Base-by-base conservation (phyloP, 495 filamentous ascomycete genomes). In the Penicillium cataractarum region DNA sequence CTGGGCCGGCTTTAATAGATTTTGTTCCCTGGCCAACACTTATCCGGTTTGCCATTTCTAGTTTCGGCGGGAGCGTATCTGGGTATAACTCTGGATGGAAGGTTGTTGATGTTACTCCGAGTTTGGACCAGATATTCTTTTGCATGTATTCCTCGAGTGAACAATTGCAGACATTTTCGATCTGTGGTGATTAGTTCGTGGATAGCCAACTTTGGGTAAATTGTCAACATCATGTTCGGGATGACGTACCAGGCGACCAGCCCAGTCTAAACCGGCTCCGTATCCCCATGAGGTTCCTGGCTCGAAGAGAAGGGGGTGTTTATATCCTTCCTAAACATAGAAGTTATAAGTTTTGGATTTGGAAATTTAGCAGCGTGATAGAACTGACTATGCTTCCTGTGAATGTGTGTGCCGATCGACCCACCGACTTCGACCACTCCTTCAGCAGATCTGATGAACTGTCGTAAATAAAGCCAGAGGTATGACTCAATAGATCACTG, bases 251-350 rank as follows among this genome's bases (percentile, higher is more conserved):
- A 80, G 32, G 22, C 67, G 65, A 8, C 82, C 78, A 1, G 78
- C 77, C 81, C 81, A 84, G 60, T 85, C 81, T 2, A 82, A 54
- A 5, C 76, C 71, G 4, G 64, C 58, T 26, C 80, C 72, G 54
- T 84, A 86, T 10, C 48, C 57, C 82, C 75, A 86, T 17, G 64
- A 68, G 4, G 72, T 76, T 3, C 80, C 81, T 0, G 82, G 82
- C 39, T 82, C 72, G 61, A 74, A 79, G 4, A 77, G 22, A 2
- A 83, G 71, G 3, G 81, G 80, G 19, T 60, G 52, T 8, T 50
- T 57, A 63, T 64, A 77, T 19, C 70, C 69, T 15, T 69, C 68
- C 65, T 65, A 22, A 10, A 12, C 19, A 17, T 9, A 24, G 9
- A 13, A 44, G 4, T 21, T 12, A 12, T 22, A 6, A 9, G 13